phyloP scores from a whole-genome alignment of 495 filamentous ascomycete genomes.

The Chaetomium fimeti region DNA sequence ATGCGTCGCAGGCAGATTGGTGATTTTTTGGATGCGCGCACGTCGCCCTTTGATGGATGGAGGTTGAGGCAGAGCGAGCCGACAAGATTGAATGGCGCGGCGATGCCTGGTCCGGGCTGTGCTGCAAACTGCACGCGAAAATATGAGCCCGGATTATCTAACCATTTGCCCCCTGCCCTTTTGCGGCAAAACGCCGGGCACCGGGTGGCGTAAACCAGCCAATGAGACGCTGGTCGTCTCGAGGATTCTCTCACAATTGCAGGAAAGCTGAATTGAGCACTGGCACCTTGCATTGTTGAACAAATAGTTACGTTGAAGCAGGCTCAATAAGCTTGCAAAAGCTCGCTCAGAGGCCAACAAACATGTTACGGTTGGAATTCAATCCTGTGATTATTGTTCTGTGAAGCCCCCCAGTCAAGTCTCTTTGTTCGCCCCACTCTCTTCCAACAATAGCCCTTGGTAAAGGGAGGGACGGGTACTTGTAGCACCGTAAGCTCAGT shows the following conservation, averaged over 20 bases:
- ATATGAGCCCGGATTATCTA: conserved; percentile 34
- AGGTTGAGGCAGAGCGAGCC: conserved; percentile 49
- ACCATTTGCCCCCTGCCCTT: conserved; percentile 10
- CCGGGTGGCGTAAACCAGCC: not conserved
- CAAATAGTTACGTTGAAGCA: no score
- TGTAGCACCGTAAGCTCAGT: not conserved
- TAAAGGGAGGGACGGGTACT: not conserved
- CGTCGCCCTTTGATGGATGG: conserved; percentile 53
- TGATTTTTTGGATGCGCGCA: conserved; percentile 56
- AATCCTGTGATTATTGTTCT: no score
- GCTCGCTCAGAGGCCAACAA: no score
- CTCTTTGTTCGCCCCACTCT: not conserved
- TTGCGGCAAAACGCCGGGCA: conserved; percentile 20
- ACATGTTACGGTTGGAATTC: no score
- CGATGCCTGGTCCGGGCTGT: conserved; percentile 44
- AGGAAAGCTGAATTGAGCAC: no score
- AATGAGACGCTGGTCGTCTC: conserved; percentile 2
- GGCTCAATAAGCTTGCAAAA: no score
- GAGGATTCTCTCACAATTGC: no score
- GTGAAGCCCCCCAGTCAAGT: no score
- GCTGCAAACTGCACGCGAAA: conserved; percentile 29
- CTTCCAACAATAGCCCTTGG: not conserved
- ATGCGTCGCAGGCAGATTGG: conserved; percentile 53
- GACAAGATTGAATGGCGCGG: conserved; percentile 45
- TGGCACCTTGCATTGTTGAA: no score